Percentiles rank a stretch among this genome's conserved stretches.
These are phyloP conservation scores for Moesziomyces antarcticus DNA, from an alignment of 1,284 basidiomycete species.

Conservation along the genomic window DNA sequence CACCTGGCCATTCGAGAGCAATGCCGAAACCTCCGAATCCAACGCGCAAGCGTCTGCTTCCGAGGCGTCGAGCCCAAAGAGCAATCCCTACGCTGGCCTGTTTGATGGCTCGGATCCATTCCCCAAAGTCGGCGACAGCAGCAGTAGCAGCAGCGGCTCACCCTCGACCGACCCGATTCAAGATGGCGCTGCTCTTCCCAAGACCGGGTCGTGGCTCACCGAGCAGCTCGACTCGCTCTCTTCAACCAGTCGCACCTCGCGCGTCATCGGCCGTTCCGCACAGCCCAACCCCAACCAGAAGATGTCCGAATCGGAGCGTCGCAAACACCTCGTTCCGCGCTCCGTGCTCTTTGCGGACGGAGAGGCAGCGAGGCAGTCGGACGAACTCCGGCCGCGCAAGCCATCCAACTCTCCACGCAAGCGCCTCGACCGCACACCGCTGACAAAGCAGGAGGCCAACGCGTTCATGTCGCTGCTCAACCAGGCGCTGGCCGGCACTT, in stretches of 20 bases:
- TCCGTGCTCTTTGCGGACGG: constrained; percentile 44
- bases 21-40: not conserved
- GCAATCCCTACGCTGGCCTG: constrained; percentile 33
- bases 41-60: constrained; percentile 1
- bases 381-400: constrained; percentile 20
- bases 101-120: constrained; percentile 38
- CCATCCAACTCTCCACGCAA: constrained; percentile 8
- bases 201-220: constrained; percentile 22
- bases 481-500: constrained; percentile 25
- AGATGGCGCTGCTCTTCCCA: not conserved
- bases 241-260: constrained; percentile 4
- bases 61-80: not conserved
- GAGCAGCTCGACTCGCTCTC: constrained; percentile 40
- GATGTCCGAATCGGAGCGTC: not conserved
- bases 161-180: not conserved
- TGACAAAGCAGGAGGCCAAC: constrained; percentile 41
- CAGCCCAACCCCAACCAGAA: not conserved
- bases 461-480: constrained; percentile 40
- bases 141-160: not conserved
- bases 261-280: constrained; percentile 2
- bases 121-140: constrained; percentile 18
- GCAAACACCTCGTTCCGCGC: constrained; percentile 22
- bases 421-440: constrained; percentile 26
- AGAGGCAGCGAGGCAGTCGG: constrained; percentile 16
- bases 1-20: constrained; percentile 23